Evolutionary conservation across 2,329 filamentous ascomycete genomes (phyloP), one percentile per base, ranked within the genome.

Genomic region (Pseudogymnoascus sp.): DNA sequence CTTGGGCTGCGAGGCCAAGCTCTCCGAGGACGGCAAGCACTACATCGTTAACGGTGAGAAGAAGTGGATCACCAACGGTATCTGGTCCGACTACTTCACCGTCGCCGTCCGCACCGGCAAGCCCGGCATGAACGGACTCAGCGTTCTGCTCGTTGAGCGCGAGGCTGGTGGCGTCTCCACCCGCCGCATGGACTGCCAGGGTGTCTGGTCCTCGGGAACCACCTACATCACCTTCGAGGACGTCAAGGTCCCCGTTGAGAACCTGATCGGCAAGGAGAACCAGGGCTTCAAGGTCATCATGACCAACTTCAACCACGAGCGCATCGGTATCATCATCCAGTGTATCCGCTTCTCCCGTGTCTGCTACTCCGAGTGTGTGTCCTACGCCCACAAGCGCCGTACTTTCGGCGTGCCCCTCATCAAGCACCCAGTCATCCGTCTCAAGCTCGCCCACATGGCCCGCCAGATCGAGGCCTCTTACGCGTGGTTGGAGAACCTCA

Each of bases 251-350:
- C 94, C 94, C 1, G 94, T 97, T n/a, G 93, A 96, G 82, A 97
- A 99, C 79, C 76, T 99, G 69, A 87, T 99, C 63, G 94, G 94
- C 77, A 97, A 97, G 81, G 88, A 96, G 79, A 96, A 99, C 82
- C 88, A 96, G 75, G 94, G 94, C 38, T 99, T 99, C 85, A 90
- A 92, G 78, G 91, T 96, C 72, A 93, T 99, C 81, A 97, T 97
- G 93, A 97, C 91, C 74, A 97, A 97, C 82, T 97, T 97, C 82
- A 97, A 97, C 83, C 94, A 97, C 81, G 94, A 99, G 79, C 90
- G 94, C 65, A 92, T 99, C 69, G 94, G 94, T 65, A 97, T 99
- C 76, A 92, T 97, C 77, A 97, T 97, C 79, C 94, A 99, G 77
- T 96, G 87, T 71, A 75, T 97, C 66, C 91, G 94, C 71, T 97